Conservation (phyloP, 2,329 filamentous ascomycete genomes). For the Ophiostoma tasmaniense region DNA sequence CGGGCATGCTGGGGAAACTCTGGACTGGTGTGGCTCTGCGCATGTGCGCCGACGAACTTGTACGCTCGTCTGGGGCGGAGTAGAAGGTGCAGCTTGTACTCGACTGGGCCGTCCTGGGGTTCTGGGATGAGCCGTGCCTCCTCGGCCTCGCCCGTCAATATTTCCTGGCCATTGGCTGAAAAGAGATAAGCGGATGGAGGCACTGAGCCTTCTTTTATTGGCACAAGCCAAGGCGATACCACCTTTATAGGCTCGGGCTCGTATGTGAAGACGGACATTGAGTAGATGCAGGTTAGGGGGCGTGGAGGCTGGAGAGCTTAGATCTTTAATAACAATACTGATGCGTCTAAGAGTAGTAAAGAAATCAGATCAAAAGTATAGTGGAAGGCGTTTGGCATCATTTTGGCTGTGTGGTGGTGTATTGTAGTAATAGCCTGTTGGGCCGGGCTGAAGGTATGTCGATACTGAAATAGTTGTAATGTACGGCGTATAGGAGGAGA, state of each 20-base stretch:
- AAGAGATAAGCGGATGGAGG: conserved; percentile 13
- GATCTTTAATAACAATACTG: neutral
- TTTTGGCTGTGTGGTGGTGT: conserved; percentile 14
- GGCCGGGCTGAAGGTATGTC: neutral
- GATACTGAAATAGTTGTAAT: neutral
- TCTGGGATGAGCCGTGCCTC: conserved; percentile 77
- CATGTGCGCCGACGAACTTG: conserved; percentile 22
- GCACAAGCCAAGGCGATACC: conserved; percentile 75
- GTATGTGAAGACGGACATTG: conserved; percentile 89
- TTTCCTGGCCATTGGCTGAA: conserved; percentile 9
- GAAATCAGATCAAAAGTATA: conserved; percentile 9
- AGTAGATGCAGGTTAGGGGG: neutral
- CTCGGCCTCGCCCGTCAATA: conserved; percentile 45
- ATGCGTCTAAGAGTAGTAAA: conserved; percentile 5
- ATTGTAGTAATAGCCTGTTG: neutral
- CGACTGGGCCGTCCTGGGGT: conserved; percentile 86
- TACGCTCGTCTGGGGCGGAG: conserved; percentile 70
- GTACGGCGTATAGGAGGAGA: neutral
- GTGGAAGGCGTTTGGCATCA: conserved; percentile 12
- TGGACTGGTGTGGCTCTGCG: conserved; percentile 23
- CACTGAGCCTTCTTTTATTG: conserved; percentile 19
- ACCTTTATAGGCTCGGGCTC: conserved; percentile 81
- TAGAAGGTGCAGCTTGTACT: conserved; percentile 92
- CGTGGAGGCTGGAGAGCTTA: neutral
- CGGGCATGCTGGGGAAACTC: conserved; percentile 24